phyloP scores from a whole-genome alignment of 192 early-diverging fungal species.

The Phycomyces nitens region DNA sequence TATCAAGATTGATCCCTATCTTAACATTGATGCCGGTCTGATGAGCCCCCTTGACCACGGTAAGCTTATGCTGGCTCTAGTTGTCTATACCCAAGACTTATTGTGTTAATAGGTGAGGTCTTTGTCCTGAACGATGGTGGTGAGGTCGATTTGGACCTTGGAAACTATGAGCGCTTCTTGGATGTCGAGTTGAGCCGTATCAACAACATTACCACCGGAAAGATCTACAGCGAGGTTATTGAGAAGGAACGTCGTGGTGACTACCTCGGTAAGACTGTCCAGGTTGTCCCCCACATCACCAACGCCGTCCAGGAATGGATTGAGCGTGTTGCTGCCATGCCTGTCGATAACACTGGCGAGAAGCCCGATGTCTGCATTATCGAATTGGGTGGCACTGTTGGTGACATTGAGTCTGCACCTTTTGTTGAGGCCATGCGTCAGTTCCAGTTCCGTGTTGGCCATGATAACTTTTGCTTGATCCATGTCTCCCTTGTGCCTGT shows the following conservation, averaged over 20 bases:
- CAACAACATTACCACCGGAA: constrained; percentile 99
- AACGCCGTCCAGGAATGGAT: constrained; percentile 98
- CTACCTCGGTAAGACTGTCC: constrained; percentile 98
- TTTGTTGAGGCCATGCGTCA: constrained; percentile 99
- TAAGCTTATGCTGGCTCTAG: constrained; percentile 17
- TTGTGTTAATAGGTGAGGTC: constrained; percentile 75
- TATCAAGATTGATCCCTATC: constrained; percentile 99
- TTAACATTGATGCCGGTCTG: constrained; percentile 98
- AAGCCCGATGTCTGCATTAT: constrained; percentile 97
- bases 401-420: constrained; percentile 99
- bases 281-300: constrained; percentile 98
- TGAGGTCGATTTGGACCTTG: constrained; percentile 97
- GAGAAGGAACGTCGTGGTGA: constrained; percentile 91
- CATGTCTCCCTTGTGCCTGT: constrained; percentile 97
- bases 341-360: constrained; percentile 77
- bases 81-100: no score
- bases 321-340: constrained; percentile 87
- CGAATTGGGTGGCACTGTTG: constrained; percentile 97
- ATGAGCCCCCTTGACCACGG: constrained; percentile 97
- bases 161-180: constrained; percentile 98
- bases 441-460: constrained; percentile 99
- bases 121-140: constrained; percentile 98
- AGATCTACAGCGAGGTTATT: constrained; percentile 95
- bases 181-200: constrained; percentile 88
- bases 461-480: constrained; percentile 96